Conservation (phyloP, 805 yeast genomes). For the Kuraishia molischiana region DNA sequence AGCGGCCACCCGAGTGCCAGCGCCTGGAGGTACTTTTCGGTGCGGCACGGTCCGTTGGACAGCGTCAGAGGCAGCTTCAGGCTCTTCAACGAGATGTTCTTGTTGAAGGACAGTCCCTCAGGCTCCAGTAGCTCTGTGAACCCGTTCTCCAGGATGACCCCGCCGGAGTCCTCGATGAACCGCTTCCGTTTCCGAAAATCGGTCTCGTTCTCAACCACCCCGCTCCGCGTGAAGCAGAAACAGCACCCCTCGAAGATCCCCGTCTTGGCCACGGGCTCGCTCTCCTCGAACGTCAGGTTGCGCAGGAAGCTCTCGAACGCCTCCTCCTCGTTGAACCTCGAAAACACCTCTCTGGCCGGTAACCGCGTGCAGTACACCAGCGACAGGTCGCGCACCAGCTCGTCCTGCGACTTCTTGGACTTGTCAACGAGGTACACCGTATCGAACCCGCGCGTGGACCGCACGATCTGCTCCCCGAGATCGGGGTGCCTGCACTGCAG, state of each 20-base stretch:
- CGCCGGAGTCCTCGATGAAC: constrained; percentile 11
- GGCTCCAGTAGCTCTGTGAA: constrained; percentile 18
- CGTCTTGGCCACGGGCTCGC: background rate
- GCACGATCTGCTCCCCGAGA: constrained; percentile 18
- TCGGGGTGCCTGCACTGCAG: constrained; percentile 18
- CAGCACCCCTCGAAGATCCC: constrained; percentile 2
- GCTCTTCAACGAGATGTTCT: constrained; percentile 7
- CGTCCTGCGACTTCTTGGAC: constrained; percentile 10
- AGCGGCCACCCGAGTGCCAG: constrained; percentile 85
- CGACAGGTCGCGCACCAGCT: constrained; percentile 1
- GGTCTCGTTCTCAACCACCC: background rate
- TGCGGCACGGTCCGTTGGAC: constrained; percentile 48
- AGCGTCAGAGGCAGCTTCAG: constrained; percentile 57
- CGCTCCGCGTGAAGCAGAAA: constrained; percentile 2
- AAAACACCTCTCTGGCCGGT: constrained; percentile 2
- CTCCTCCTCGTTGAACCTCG: constrained; percentile 8
- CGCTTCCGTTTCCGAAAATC: background rate
- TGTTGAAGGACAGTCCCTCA: constrained; percentile 6
- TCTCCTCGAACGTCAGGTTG: constrained; percentile 1
- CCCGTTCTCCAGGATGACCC: constrained; percentile 26
- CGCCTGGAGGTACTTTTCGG: constrained; percentile 68
- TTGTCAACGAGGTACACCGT: constrained; percentile 26
- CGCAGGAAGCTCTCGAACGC: constrained; percentile 7
- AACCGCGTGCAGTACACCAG: background rate
- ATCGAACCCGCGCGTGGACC: constrained; percentile 57